Evolutionary conservation across 2,329 filamentous ascomycete species (phyloP).

Genomic region (Plenodomus lindquistii): DNA sequence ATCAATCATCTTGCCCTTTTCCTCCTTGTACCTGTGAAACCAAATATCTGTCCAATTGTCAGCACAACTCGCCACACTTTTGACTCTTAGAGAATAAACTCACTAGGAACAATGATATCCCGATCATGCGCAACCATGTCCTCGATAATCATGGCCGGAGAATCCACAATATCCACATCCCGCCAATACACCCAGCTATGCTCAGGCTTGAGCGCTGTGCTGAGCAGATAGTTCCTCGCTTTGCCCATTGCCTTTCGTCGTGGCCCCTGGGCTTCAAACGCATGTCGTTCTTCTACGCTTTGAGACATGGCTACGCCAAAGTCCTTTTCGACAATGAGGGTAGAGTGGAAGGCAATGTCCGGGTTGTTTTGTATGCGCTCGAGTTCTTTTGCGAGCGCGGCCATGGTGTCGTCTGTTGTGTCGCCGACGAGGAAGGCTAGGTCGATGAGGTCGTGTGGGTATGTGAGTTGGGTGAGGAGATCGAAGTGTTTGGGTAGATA

Average conservation of each 20-base stretch:
- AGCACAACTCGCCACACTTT: conserved; percentile 6
- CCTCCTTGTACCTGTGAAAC: conserved; percentile 85
- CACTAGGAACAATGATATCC: conserved; percentile 94
- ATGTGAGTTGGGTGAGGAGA: conserved; percentile 83
- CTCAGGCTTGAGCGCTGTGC: conserved; percentile 82
- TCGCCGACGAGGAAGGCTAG: conserved; percentile 93
- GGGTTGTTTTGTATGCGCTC: conserved; percentile 80
- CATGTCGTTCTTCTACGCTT: conserved; percentile 79
- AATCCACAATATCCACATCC: conserved; percentile 94
- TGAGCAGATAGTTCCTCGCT: conserved; percentile 89
- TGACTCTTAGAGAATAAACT: no score
- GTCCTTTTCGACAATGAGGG: conserved; percentile 85
- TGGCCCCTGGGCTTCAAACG: conserved; percentile 84
- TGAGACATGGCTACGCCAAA: conserved; percentile 79
- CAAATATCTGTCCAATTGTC: conserved; percentile 72
- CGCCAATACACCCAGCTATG: conserved; percentile 99
- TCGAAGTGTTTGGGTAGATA: conserved; percentile 92
- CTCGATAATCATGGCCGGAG: conserved; percentile 82
- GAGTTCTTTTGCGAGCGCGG: conserved; percentile 81
- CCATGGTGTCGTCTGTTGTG: conserved; percentile 86
- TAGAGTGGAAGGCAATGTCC: conserved; percentile 84
- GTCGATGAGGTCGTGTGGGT: conserved; percentile 94
- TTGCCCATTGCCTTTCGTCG: conserved; percentile 87
- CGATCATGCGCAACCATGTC: conserved; percentile 94
- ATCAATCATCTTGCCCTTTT: conserved; percentile 65